Conservation (phyloP, 768 basidiomycete genomes). For the Serendipita sp. region DNA sequence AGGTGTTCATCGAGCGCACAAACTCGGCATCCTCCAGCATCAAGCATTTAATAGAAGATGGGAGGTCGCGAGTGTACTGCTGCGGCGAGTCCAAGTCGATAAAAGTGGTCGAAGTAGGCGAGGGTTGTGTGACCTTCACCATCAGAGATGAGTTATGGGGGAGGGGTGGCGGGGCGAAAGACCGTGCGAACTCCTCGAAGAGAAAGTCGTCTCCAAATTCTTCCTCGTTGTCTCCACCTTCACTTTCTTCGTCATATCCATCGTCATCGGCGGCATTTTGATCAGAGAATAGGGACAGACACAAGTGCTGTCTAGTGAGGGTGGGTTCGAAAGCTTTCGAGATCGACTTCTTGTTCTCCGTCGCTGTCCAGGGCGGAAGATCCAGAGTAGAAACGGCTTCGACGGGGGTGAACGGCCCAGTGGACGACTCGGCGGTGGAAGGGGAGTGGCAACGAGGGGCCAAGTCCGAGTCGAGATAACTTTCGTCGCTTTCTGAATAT, state of each 20-base stretch:
- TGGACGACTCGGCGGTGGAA: conserved; percentile 1
- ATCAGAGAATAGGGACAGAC: neutral
- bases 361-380: neutral
- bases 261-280: neutral
- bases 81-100: neutral
- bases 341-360: neutral
- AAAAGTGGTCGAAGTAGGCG: neutral
- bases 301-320: too few relatives aligned
- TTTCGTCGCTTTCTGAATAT: neutral
- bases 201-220: neutral
- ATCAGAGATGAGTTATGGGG: neutral
- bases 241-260: conserved; percentile 1
- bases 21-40: neutral
- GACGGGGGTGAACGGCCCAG: neutral
- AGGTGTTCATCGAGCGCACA: neutral
- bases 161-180: neutral
- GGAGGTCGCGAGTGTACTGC: neutral
- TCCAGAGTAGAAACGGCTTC: neutral
- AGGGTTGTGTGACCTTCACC: neutral
- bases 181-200: conserved; percentile 1
- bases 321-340: neutral
- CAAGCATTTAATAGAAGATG: neutral
- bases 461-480: neutral
- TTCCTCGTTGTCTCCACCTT: neutral
- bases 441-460: neutral